Conservation (phyloP, 129 eudicot genomes). For the Lactuca saligna region DNA sequence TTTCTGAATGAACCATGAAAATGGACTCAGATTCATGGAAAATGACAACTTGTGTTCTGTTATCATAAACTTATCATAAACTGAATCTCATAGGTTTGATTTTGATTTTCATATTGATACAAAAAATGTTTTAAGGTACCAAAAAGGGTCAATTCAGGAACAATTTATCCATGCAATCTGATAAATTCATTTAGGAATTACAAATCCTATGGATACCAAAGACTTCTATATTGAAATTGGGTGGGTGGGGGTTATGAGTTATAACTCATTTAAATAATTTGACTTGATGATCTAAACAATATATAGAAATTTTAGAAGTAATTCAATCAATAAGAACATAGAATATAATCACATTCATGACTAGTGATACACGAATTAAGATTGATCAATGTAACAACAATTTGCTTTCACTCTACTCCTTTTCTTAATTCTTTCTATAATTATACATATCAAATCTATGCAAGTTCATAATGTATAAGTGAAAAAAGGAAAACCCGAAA, state of each 20-base stretch:
- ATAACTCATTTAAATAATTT: no score
- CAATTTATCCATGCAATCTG: not conserved
- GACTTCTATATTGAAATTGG: no score
- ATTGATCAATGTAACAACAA: not conserved
- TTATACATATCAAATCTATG: not conserved
- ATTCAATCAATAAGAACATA: no score
- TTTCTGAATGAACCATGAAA: slow-evolving; percentile 34
- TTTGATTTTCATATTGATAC: slow-evolving; percentile 24
- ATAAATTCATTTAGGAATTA: not conserved
- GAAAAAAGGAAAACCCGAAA: not conserved
- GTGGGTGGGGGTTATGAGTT: no score
- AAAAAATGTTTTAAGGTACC: no score
- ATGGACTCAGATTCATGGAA: slow-evolving; percentile 46
- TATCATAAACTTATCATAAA: slow-evolving; percentile 12
- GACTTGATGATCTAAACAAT: no score
- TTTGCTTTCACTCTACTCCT: not conserved
- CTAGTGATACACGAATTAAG: no score
- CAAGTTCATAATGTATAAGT: not conserved
- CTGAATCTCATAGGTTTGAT: slow-evolving; percentile 30
- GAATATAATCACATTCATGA: not conserved
- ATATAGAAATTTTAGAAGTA: no score
- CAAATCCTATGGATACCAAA: no score
- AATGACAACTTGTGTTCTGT: slow-evolving; percentile 39
- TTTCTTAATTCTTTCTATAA: not conserved
- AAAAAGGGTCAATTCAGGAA: no score